Evolutionary conservation across 495 filamentous ascomycete species (phyloP).

Genomic region (Peziza echinospora): DNA sequence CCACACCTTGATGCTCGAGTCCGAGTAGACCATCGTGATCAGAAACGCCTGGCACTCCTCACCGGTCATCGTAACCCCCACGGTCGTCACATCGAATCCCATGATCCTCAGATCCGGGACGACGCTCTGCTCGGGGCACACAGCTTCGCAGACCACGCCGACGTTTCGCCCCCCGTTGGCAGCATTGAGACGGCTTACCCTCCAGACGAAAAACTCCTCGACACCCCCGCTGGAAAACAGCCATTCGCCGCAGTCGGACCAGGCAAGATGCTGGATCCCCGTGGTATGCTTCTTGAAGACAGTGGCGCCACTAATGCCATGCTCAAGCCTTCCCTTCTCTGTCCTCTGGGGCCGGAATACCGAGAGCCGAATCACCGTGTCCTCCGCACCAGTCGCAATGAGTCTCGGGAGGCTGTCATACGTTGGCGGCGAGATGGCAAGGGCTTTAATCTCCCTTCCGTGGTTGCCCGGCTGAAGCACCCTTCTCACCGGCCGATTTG

Average conservation of each 20-base stretch:
- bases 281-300: constrained; percentile 43
- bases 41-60: constrained; percentile 21
- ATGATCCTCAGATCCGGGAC: constrained; percentile 58
- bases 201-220: constrained; percentile 81
- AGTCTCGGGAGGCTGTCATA: constrained; percentile 12
- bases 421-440: constrained; percentile 29
- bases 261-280: constrained; percentile 63
- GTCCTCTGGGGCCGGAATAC: constrained; percentile 10
- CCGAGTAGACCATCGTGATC: constrained; percentile 50
- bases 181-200: constrained; percentile 31
- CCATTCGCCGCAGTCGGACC: constrained; percentile 39
- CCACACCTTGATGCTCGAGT: constrained; percentile 53
- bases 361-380: constrained; percentile 63
- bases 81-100: constrained; percentile 37
- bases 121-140: constrained; percentile 34
- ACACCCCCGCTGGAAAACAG: constrained; percentile 68
- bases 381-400: constrained; percentile 73
- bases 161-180: constrained; percentile 17
- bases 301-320: constrained; percentile 3
- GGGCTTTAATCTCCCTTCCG: constrained; percentile 68
- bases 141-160: constrained; percentile 40
- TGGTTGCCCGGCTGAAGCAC: constrained; percentile 50
- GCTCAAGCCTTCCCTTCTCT: not conserved
- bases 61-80: constrained; percentile 22
- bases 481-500: constrained; percentile 8